Evolutionary conservation across 2,329 filamentous ascomycete genomes (phyloP).

Genomic region (Penicillium paneum): DNA sequence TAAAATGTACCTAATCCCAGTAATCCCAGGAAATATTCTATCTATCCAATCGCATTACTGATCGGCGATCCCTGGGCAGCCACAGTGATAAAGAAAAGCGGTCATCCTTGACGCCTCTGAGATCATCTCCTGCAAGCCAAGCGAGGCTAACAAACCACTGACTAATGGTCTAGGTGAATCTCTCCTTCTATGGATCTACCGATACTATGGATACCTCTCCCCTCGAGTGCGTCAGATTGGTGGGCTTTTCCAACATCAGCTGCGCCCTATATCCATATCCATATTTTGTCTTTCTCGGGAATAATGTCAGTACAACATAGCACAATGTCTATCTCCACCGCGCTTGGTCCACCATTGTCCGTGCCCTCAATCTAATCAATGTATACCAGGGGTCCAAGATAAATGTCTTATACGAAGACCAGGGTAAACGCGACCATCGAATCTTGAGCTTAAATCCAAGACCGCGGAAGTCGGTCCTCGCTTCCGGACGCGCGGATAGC

Average conservation of each 20-base stretch:
- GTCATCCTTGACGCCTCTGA: slow-evolving; percentile 10
- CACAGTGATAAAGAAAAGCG: slow-evolving; percentile 1
- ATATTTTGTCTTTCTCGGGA: too few relatives aligned
- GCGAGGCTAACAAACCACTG: slow-evolving; percentile 1
- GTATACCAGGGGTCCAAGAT: neutral
- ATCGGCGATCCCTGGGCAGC: slow-evolving; percentile 14
- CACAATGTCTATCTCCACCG: slow-evolving; percentile 1
- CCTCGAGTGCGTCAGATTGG: neutral
- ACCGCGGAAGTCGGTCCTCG: neutral
- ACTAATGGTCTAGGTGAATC: neutral
- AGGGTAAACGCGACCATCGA: slow-evolving; percentile 12
- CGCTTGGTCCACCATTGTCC: neutral
- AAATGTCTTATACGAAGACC: too few relatives aligned
- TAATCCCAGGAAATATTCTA: neutral
- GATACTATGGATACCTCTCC: neutral
- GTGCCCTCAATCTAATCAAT: slow-evolving; percentile 6
- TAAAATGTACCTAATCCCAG: slow-evolving; percentile 9
- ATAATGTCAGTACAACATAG: too few relatives aligned
- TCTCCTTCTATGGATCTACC: neutral
- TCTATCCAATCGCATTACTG: slow-evolving; percentile 1
- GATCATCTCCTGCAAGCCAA: slow-evolving; percentile 12
- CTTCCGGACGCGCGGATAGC: neutral
- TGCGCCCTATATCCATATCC: too few relatives aligned
- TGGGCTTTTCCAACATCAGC: neutral
- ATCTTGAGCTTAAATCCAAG: slow-evolving; percentile 24